These are phyloP conservation scores for Musa itinerans DNA, from an alignment of 176 grass and related monocot genomes.

Conservation along the genomic window DNA sequence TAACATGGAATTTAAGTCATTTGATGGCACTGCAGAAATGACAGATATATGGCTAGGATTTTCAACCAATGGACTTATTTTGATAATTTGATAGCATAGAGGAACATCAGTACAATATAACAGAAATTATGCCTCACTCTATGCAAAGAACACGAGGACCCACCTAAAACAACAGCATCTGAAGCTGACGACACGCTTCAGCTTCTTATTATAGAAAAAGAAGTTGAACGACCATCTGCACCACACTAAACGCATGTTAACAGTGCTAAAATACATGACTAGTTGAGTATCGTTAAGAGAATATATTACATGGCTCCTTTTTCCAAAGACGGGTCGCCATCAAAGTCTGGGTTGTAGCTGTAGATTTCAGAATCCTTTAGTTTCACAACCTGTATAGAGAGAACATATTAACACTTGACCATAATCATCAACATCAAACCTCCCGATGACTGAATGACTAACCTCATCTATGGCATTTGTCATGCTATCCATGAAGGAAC, in stretches of 20 bases:
- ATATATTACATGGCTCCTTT: constrained; percentile 73
- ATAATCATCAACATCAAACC: not conserved
- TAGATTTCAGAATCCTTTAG: constrained; percentile 78
- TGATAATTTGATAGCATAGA: not conserved
- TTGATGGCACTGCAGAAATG: not conserved
- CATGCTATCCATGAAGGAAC: constrained; percentile 79
- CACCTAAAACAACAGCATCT: constrained; percentile 80
- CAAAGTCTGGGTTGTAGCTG: constrained; percentile 79
- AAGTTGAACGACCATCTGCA: constrained; percentile 82
- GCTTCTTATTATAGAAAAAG: constrained; percentile 94
- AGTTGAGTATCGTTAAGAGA: not conserved
- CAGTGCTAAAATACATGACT: not conserved
- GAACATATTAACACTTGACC: not conserved
- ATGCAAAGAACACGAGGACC: not conserved
- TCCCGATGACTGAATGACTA: not conserved
- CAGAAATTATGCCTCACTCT: not conserved
- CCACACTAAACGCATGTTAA: constrained; percentile 12
- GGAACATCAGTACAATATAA: not conserved
- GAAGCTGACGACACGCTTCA: constrained; percentile 81
- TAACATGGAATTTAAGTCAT: not conserved
- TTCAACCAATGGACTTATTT: too few relatives aligned
- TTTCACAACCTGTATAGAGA: constrained; percentile 56
- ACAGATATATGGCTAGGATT: not conserved
- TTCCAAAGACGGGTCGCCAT: constrained; percentile 69
- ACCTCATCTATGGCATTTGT: constrained; percentile 85